These are phyloP conservation scores for Acarospora socialis DNA, from an alignment of 2,329 filamentous ascomycete genomes.

Conservation along the genomic window DNA sequence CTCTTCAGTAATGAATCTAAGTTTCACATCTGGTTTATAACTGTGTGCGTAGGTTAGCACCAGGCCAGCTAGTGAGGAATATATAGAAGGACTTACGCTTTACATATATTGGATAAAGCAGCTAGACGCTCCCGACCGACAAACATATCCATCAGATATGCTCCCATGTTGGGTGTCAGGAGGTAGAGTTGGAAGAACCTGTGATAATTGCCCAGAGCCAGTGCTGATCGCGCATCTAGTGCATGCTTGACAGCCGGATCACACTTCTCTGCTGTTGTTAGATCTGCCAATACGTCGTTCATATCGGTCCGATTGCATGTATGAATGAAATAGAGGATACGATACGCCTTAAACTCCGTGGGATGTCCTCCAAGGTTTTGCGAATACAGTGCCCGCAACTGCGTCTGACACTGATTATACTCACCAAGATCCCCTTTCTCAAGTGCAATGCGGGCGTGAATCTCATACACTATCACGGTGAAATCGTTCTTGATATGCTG, in stretches of 20 bases:
- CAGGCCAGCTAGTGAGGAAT: neutral
- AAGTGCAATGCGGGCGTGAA: conserved; percentile 89
- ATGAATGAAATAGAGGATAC: conserved; percentile 98
- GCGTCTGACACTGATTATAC: conserved; percentile 99
- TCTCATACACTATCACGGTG: conserved; percentile 92
- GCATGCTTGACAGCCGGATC: conserved; percentile 79
- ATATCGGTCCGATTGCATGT: conserved; percentile 96
- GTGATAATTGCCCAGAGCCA: conserved; percentile 92
- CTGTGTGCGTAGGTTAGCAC: conserved; percentile 45
- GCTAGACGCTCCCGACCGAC: conserved; percentile 82
- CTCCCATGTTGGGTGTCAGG: conserved; percentile 90
- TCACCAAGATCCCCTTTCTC: conserved; percentile 99
- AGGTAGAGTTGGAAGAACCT: conserved; percentile 95
- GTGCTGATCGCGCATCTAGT: conserved; percentile 73
- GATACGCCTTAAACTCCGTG: conserved; percentile 96
- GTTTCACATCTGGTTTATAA: conserved; percentile 79
- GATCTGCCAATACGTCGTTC: conserved; percentile 96
- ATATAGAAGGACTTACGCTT: conserved; percentile 53
- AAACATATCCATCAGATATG: conserved; percentile 99
- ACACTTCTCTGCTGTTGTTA: conserved; percentile 93
- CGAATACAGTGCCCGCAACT: conserved; percentile 81
- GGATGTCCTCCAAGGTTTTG: conserved; percentile 77
- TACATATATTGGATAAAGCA: conserved; percentile 84
- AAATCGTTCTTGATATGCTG: conserved; percentile 96
- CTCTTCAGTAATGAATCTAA: conserved; percentile 89